Evolutionary conservation across 1,284 basidiomycete species (phyloP), one percentile per base, ranked within the genome.

Genomic region (Cutaneotrichosporon arboriforme): DNA sequence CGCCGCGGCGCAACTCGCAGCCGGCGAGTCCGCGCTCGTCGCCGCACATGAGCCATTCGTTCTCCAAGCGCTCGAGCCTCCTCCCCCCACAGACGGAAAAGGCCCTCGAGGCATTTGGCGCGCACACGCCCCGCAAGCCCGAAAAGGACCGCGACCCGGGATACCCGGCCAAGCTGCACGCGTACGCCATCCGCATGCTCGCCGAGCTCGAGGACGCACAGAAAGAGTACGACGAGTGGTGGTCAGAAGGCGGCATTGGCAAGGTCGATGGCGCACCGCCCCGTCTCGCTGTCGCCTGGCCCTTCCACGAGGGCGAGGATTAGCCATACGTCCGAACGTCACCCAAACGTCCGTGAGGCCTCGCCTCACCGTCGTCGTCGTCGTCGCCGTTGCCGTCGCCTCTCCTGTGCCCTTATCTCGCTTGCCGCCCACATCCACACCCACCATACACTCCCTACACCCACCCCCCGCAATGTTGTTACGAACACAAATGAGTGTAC

Each of bases 151-250:
- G 45, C 13, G 67, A 69, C 22, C 56, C 57, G 22, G 69, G 68
- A 8, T 70, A 73, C 51, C 66, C 67, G 31, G 57, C 50, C 49
- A 66, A 63, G 34, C 62, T 77, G 23, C 78, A 79, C 54, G 74
- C 75, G 37, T 79, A 79, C 60, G 77, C 77, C 5, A 69, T 77
- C 17, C 62, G 77, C 35, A 77, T 77, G 59, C 60, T 79, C 55
- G 68, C 74, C 21, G 78, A 79, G 60, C 66, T 78, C 36, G 78
- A 79, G 62, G 76, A 77, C 58, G 74, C 75, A 35, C 67, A 77
- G 57, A 73, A 73, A 59, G 76, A 77, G 67, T 75, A 74, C 54
- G 72, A 75, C 50, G 73, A 74, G 52, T 76, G 75, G 75, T 76
- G 72, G 71, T 66, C 69, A 38, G 70, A 74, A 26, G 68, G 66